These are phyloP conservation scores for Rhizophagus clarus DNA, from an alignment of 192 early-diverging fungal species.

Conservation along the genomic window DNA sequence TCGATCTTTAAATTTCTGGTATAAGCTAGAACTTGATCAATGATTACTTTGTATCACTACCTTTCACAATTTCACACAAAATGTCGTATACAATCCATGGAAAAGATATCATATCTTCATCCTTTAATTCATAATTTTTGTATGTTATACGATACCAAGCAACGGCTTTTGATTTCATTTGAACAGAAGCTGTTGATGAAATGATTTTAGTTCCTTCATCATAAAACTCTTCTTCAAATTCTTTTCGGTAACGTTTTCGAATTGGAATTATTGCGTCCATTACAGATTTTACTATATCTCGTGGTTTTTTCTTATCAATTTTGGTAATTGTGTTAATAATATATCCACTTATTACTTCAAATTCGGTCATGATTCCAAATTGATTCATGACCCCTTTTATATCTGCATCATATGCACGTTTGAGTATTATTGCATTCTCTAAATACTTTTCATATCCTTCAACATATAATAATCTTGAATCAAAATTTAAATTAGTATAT, in stretches of 20 bases:
- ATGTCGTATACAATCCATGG: constrained; percentile 52
- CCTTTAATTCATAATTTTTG: constrained; percentile 40
- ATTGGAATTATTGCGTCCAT: constrained; percentile 41
- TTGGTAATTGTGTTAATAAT: constrained; percentile 38
- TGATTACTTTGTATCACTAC: not conserved
- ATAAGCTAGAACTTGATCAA: too few species aligned
- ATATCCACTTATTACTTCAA: constrained; percentile 44
- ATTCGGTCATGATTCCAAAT: constrained; percentile 55
- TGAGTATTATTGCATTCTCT: constrained; percentile 44
- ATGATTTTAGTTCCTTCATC: constrained; percentile 32
- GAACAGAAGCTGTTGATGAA: constrained; percentile 3
- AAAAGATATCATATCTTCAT: constrained; percentile 44
- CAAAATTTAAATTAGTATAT: constrained; percentile 45
- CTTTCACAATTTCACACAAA: constrained; percentile 45
- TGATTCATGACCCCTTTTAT: constrained; percentile 65
- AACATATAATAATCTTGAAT: constrained; percentile 48
- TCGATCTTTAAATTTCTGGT: too few species aligned
- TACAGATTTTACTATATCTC: constrained; percentile 55
- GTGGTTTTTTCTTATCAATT: constrained; percentile 49
- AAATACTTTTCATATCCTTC: constrained; percentile 57
- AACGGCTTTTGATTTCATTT: constrained; percentile 52
- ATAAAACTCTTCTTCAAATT: constrained; percentile 53
- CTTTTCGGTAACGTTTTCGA: constrained; percentile 41
- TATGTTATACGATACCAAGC: constrained; percentile 81
- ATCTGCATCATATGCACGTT: constrained; percentile 54